Percentiles rank a stretch among this genome's conserved stretches.
Evolutionary conservation across 192 early-diverging fungal genomes (phyloP).

Genomic region (Blastocladiella britannica): DNA sequence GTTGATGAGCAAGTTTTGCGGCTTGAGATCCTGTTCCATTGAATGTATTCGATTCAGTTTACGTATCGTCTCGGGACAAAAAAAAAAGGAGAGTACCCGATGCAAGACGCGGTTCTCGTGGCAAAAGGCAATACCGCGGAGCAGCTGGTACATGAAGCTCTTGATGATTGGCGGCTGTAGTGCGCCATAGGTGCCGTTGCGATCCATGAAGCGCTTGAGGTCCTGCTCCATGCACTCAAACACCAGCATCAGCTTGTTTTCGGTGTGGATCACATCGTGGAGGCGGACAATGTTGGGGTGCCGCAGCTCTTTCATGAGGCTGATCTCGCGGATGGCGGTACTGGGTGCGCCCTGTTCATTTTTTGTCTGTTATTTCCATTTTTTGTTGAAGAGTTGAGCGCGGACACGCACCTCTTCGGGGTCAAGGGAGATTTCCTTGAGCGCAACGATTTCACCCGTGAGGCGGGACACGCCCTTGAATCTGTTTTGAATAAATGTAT

Average conservation of each 20-base stretch:
- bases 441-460: slow-evolving; percentile 69
- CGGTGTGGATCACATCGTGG: slow-evolving; percentile 65
- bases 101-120: slow-evolving; percentile 68
- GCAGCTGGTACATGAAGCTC: slow-evolving; percentile 59
- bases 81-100: no score
- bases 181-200: slow-evolving; percentile 39
- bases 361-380: no score
- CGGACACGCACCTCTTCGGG: slow-evolving; percentile 11
- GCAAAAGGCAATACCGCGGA: slow-evolving; percentile 63
- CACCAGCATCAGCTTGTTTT: slow-evolving; percentile 64
- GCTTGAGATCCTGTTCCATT: slow-evolving; percentile 76
- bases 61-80: no score
- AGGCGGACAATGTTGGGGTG: slow-evolving; percentile 78
- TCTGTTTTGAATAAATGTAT: no score
- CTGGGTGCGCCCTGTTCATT: slow-evolving; percentile 82
- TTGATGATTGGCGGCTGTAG: slow-evolving; percentile 45
- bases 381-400: no score
- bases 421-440: slow-evolving; percentile 87
- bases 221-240: slow-evolving; percentile 80
- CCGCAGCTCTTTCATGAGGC: slow-evolving; percentile 86
- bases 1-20: slow-evolving; percentile 69
- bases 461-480: slow-evolving; percentile 62
- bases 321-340: slow-evolving; percentile 95
- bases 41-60: no score
- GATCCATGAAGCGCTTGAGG: slow-evolving; percentile 70